These are phyloP conservation scores for Tetrapisispora iriomotensis DNA, from an alignment of 805 yeast species.

Conservation along the genomic window DNA sequence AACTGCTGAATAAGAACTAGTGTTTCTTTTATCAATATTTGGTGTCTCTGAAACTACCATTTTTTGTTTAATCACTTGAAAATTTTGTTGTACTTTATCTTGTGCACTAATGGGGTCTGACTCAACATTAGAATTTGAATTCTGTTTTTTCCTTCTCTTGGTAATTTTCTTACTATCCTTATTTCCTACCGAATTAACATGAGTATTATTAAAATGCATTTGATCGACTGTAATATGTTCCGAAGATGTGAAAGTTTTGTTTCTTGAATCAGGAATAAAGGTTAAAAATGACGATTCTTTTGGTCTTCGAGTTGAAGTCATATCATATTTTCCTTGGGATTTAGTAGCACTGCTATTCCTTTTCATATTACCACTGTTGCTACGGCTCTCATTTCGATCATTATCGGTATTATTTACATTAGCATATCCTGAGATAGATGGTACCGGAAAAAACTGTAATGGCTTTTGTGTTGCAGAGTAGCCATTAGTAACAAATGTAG, in stretches of 20 bases:
- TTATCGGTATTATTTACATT: not conserved
- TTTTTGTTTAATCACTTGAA: conserved; percentile 14
- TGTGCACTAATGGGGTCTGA: conserved; percentile 9
- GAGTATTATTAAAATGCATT: not conserved
- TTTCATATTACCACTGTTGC: not conserved
- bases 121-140: not conserved
- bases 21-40: conserved; percentile 1
- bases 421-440: conserved; percentile 13
- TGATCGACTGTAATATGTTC: conserved; percentile 1
- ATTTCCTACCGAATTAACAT: not conserved
- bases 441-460: conserved; percentile 25
- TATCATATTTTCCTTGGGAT: not conserved
- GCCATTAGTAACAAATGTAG: conserved; percentile 12
- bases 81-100: conserved; percentile 25
- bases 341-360: not conserved
- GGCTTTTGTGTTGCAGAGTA: conserved; percentile 29
- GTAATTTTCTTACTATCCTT: not conserved
- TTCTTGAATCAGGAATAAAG: conserved; percentile 16
- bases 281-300: conserved; percentile 7
- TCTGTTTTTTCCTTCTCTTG: conserved; percentile 1
- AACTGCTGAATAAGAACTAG: not conserved
- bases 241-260: conserved; percentile 1
- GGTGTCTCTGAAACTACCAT: conserved; percentile 9
- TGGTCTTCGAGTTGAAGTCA: not conserved
- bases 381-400: too few relatives aligned